A percentile compares a stretch with the other conserved stretches of the same genome.
These are phyloP conservation scores for Lactifluus echinatus DNA, from an alignment of 768 basidiomycete species.

Conservation along the genomic window DNA sequence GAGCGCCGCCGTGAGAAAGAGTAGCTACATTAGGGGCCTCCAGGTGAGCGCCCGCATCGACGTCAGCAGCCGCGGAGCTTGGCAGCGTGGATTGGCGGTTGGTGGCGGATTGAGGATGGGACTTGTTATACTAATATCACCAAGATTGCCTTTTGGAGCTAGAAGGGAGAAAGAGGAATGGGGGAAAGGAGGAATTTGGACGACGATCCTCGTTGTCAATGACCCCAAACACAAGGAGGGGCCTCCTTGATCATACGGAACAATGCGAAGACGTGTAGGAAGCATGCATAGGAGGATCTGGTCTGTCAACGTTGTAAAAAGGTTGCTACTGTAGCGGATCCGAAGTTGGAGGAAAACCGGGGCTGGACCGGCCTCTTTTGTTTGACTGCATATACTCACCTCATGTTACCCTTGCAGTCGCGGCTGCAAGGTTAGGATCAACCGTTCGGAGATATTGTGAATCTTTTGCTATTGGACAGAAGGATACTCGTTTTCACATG, in stretches of 20 bases:
- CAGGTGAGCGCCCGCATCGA: background rate
- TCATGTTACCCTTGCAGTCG: background rate
- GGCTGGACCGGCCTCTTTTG: slow-evolving; percentile 1
- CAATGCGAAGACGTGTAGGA: slow-evolving; percentile 9
- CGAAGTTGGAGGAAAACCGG: background rate
- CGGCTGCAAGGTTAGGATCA: background rate
- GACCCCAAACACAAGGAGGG: slow-evolving; percentile 11
- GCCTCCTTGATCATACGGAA: slow-evolving; percentile 12
- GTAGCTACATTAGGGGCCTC: background rate
- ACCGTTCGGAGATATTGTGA: slow-evolving; percentile 1
- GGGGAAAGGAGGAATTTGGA: background rate
- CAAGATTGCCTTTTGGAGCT: slow-evolving; percentile 4
- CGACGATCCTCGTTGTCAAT: slow-evolving; percentile 15
- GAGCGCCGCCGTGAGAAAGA: slow-evolving; percentile 7
- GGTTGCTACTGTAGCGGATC: slow-evolving; percentile 8
- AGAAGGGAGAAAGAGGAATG: background rate
- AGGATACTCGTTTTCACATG: background rate
- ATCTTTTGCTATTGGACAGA: slow-evolving; percentile 10
- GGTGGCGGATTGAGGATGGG: background rate
- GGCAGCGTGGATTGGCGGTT: slow-evolving; percentile 8
- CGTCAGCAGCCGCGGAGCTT: slow-evolving; percentile 11
- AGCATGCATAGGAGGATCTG: background rate
- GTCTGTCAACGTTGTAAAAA: background rate
- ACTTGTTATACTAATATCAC: background rate
- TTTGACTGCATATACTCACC: slow-evolving; percentile 1